Conservation (phyloP, 2,329 filamentous ascomycete genomes). For the Elsinoe necatrix region DNA sequence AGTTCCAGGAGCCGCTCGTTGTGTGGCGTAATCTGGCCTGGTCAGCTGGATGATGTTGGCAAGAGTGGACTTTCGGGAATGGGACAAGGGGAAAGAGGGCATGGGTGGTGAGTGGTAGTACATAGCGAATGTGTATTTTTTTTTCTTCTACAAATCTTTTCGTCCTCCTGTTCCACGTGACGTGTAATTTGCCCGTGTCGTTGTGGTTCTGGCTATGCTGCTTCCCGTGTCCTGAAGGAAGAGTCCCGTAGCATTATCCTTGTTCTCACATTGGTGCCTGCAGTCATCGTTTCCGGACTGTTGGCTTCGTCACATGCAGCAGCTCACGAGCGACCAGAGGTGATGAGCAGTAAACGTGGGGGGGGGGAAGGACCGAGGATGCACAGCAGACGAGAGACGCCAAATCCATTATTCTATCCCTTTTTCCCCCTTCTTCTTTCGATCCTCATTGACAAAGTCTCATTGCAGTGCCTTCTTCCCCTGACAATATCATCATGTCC, state of each 20-base stretch:
- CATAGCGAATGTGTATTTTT: slow-evolving; percentile 12
- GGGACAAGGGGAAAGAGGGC: not conserved
- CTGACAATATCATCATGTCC: not conserved
- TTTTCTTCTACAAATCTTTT: not conserved
- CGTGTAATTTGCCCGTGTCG: not conserved
- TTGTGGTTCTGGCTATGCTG: not conserved
- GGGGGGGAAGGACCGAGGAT: too few species aligned
- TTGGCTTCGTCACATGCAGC: not conserved
- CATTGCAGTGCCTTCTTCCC: not conserved
- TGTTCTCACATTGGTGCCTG: too few species aligned
- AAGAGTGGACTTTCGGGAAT: not conserved
- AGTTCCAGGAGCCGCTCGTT: too few species aligned
- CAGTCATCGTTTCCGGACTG: too few species aligned
- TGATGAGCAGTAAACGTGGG: too few species aligned
- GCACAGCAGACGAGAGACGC: not conserved
- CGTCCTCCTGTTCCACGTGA: not conserved
- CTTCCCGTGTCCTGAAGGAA: too few species aligned
- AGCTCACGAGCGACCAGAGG: too few species aligned
- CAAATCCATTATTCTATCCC: not conserved
- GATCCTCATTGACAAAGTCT: not conserved
- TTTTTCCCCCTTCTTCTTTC: too few species aligned
- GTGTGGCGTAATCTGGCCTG: not conserved
- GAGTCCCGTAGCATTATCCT: too few species aligned
- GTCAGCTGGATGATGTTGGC: slow-evolving; percentile 2
- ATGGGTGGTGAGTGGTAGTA: not conserved